phyloP scores from a whole-genome alignment of 2,329 filamentous ascomycete species.

The Cladosporium cucumerinum region DNA sequence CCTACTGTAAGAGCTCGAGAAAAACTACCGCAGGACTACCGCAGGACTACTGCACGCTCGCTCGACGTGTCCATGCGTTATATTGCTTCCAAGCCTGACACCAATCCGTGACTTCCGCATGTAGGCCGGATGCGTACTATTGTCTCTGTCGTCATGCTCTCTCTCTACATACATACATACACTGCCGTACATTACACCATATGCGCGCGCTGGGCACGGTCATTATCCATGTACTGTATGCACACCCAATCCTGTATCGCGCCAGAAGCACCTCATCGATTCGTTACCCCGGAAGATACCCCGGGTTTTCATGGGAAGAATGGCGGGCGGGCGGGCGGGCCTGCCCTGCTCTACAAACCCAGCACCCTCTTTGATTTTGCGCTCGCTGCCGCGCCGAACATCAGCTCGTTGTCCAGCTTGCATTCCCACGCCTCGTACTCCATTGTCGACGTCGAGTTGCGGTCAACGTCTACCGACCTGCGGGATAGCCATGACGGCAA shows the following conservation, averaged over 20 bases:
- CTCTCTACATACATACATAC: too few species aligned
- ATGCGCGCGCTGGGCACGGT: neutral
- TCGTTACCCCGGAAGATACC: constrained; percentile 6
- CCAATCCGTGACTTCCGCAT: neutral
- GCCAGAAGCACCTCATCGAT: neutral
- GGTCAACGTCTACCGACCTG: neutral
- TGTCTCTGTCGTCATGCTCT: neutral
- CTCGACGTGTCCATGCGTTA: constrained; percentile 5
- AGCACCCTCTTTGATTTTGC: constrained; percentile 8
- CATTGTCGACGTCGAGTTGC: neutral
- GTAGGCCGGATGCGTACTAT: neutral
- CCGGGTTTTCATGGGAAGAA: neutral
- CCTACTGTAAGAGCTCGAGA: neutral
- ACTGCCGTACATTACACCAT: neutral
- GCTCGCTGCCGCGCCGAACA: constrained; percentile 8
- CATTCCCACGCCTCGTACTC: neutral
- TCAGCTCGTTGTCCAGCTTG: neutral
- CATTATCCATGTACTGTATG: too few species aligned
- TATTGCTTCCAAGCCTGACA: neutral
- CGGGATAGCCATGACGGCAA: constrained; percentile 3
- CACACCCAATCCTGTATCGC: neutral
- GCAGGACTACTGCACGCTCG: constrained; percentile 11
- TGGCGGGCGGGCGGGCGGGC: too few species aligned
- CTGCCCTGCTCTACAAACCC: neutral
- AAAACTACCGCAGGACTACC: too few species aligned